These are phyloP conservation scores for Fusarium sp. DNA, from an alignment of 2,329 filamentous ascomycete species.

Conservation along the genomic window DNA sequence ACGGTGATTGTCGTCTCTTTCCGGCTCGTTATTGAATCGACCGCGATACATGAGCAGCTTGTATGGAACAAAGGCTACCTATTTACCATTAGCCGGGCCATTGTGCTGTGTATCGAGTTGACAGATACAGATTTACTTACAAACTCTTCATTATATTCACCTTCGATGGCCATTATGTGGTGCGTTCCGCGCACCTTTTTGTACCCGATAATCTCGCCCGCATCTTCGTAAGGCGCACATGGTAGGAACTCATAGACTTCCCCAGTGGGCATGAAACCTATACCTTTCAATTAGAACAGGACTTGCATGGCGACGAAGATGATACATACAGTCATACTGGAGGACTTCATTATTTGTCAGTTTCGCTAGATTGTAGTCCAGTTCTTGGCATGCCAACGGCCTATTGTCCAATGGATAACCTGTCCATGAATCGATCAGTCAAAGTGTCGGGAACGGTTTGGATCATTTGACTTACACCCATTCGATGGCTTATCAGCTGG, in stretches of 20 bases:
- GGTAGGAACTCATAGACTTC: background rate
- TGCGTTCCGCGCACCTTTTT: background rate
- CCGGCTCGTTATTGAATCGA: fast-evolving
- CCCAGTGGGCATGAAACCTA: background rate
- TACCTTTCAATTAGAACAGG: fast-evolving
- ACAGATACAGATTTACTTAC: too few relatives aligned
- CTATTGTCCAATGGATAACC: background rate
- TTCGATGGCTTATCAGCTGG: background rate
- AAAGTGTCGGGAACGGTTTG: fast-evolving
- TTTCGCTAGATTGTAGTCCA: background rate
- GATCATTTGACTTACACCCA: background rate
- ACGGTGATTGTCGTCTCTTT: fast-evolving
- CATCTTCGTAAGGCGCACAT: background rate
- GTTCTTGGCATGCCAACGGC: background rate
- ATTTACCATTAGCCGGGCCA: background rate
- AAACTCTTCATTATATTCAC: too few relatives aligned
- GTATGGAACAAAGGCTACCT: fast-evolving
- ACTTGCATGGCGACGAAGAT: fast-evolving
- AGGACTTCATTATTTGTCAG: fast-evolving
- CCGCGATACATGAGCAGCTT: background rate
- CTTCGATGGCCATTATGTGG: background rate
- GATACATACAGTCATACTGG: background rate
- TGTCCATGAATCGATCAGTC: background rate
- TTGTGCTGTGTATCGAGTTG: too few relatives aligned
- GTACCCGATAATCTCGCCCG: background rate